Conservation (phyloP, 2,329 filamentous ascomycete genomes). For the Aspergillus viridinutans region DNA sequence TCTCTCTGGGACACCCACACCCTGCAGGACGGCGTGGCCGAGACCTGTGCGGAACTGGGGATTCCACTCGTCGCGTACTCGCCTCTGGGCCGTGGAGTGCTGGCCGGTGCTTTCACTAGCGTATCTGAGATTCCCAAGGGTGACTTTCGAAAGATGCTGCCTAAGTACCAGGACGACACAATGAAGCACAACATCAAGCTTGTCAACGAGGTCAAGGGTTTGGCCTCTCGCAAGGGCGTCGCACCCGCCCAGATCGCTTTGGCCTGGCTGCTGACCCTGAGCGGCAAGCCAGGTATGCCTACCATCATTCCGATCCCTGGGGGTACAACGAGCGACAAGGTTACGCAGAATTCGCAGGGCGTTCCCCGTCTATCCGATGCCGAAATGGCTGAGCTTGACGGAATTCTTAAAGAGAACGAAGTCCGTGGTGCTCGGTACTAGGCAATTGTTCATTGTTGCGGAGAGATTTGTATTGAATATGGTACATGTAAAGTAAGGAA, state of each 20-base stretch:
- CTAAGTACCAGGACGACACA: constrained; percentile 50
- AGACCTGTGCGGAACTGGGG: constrained; percentile 51
- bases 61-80: constrained; percentile 59
- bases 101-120: constrained; percentile 48
- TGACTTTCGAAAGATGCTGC: constrained; percentile 42
- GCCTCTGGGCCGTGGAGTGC: constrained; percentile 55
- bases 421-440: constrained; percentile 32
- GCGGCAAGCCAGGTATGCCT: constrained; percentile 41
- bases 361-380: constrained; percentile 27
- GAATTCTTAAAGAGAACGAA: constrained; percentile 46
- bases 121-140: constrained; percentile 45
- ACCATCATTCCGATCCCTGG: constrained; percentile 37
- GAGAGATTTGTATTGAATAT: neutral
- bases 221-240: constrained; percentile 44
- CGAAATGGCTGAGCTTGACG: constrained; percentile 48
- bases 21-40: constrained; percentile 54
- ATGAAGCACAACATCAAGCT: constrained; percentile 50
- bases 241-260: constrained; percentile 47
- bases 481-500: neutral
- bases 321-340: constrained; percentile 33
- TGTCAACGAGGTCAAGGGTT: constrained; percentile 41
- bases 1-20: constrained; percentile 56
- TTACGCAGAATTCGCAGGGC: constrained; percentile 31
- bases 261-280: constrained; percentile 46
- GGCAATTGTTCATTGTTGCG: neutral